Conservation (phyloP, 495 filamentous ascomycete genomes). For the Neurospora sp. region DNA sequence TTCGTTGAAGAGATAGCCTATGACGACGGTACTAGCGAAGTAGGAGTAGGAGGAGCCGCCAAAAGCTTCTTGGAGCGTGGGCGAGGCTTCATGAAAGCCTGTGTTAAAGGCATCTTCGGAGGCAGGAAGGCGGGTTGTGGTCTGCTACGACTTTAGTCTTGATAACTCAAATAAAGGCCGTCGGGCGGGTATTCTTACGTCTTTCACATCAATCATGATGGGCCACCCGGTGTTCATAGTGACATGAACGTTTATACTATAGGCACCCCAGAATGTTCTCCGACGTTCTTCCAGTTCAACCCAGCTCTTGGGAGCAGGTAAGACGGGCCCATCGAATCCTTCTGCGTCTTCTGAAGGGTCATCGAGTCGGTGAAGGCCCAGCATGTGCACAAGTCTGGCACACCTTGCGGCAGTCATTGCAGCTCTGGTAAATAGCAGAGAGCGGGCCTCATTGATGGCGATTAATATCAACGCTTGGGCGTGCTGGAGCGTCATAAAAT, state of each 20-base stretch:
- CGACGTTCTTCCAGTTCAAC: conserved; percentile 42
- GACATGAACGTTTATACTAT: conserved; percentile 39
- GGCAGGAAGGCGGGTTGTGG: conserved; percentile 35
- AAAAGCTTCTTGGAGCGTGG: conserved; percentile 26
- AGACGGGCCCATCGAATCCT: conserved; percentile 23
- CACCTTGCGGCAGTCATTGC: conserved; percentile 33
- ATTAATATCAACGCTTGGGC: conserved; percentile 38
- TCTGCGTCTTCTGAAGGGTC: conserved; percentile 8
- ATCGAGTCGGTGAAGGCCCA: conserved; percentile 40
- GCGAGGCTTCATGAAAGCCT: conserved; percentile 23
- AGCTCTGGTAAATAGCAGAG: conserved; percentile 32
- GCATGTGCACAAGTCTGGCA: conserved; percentile 33
- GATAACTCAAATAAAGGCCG: background rate
- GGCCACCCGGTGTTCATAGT: conserved; percentile 40
- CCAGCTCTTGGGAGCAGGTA: conserved; percentile 33
- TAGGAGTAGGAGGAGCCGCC: conserved; percentile 27
- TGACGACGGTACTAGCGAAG: conserved; percentile 29
- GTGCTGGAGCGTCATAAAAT: conserved; percentile 36
- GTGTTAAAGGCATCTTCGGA: conserved; percentile 31
- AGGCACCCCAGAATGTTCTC: conserved; percentile 42
- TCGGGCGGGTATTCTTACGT: conserved; percentile 14
- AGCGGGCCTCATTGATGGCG: conserved; percentile 32
- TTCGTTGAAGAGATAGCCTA: conserved; percentile 30
- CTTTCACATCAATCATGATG: conserved; percentile 28
- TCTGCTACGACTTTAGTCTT: conserved; percentile 12